phyloP scores from a whole-genome alignment of 495 filamentous ascomycete species.

The Bacidia gigantensis region DNA sequence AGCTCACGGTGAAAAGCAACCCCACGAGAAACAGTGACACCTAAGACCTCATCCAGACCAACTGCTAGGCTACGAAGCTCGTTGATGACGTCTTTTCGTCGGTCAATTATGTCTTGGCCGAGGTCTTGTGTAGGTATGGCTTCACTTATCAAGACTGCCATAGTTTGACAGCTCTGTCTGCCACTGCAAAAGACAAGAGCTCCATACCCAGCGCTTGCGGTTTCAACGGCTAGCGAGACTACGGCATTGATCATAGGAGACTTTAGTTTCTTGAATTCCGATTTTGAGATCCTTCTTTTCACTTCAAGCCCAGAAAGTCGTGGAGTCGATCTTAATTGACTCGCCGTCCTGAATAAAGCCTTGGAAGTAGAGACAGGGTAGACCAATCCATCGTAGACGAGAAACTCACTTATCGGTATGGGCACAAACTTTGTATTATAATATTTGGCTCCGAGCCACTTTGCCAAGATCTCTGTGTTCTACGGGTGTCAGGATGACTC shows the following conservation, averaged over 20 bases:
- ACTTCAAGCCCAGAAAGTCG: conserved; percentile 29
- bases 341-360: conserved; percentile 47
- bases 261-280: conserved; percentile 43
- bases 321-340: conserved; percentile 33
- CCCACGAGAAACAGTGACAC: conserved; percentile 48
- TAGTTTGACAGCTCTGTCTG: conserved; percentile 48
- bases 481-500: conserved; percentile 23
- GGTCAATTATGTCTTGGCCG: conserved; percentile 36
- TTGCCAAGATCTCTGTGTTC: conserved; percentile 55
- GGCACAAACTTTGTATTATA: conserved; percentile 65
- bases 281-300: conserved; percentile 37
- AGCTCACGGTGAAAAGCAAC: conserved; percentile 62
- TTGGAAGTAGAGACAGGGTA: conserved; percentile 50
- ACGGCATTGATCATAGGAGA: conserved; percentile 56
- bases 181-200: conserved; percentile 66
- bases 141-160: conserved; percentile 49
- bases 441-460: conserved; percentile 58
- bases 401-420: conserved; percentile 58
- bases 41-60: conserved; percentile 54
- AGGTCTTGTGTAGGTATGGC: conserved; percentile 39
- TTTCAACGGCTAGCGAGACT: conserved; percentile 54
- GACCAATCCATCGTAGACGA: conserved; percentile 61
- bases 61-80: conserved; percentile 53
- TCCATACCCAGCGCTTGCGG: conserved; percentile 51
- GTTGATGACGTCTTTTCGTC: conserved; percentile 50